Conservation (phyloP, 2,329 filamentous ascomycete genomes). For the Teratosphaeria zuluensis region DNA sequence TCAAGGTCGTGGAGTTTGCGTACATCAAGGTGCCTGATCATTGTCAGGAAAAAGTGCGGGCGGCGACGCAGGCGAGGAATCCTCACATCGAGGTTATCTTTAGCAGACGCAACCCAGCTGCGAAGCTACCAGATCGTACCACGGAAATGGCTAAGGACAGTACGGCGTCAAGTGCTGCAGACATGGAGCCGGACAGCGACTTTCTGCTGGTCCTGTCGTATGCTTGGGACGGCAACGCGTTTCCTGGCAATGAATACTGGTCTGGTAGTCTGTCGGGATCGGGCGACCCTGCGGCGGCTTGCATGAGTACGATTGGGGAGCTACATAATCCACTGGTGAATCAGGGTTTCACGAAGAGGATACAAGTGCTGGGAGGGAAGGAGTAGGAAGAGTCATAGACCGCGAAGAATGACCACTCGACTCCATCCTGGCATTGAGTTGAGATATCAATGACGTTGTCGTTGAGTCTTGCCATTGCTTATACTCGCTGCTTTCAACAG, state of each 20-base stretch:
- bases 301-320: conserved; percentile 25
- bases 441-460: background rate
- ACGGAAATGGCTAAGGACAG: background rate
- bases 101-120: conserved; percentile 20
- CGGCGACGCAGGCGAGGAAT: conserved; percentile 2
- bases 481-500: background rate
- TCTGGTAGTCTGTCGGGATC: conserved; percentile 15
- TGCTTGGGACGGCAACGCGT: conserved; percentile 27
- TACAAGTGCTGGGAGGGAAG: conserved; percentile 2
- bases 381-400: too few species aligned
- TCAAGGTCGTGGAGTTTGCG: conserved; percentile 23
- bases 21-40: conserved; percentile 13
- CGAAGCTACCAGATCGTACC: conserved; percentile 9
- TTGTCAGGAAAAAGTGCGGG: conserved; percentile 3
- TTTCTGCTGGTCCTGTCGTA: conserved; percentile 24
- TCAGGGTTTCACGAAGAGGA: conserved; percentile 10
- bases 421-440: too few species aligned
- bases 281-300: conserved; percentile 26
- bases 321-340: conserved; percentile 26
- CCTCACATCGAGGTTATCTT: conserved; percentile 18
- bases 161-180: background rate
- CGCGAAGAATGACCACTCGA: too few species aligned
- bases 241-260: conserved; percentile 28
- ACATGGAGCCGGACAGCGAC: background rate
- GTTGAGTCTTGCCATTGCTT: background rate